phyloP scores from a whole-genome alignment of 495 filamentous ascomycete species.

The Aspergillus hancockii region DNA sequence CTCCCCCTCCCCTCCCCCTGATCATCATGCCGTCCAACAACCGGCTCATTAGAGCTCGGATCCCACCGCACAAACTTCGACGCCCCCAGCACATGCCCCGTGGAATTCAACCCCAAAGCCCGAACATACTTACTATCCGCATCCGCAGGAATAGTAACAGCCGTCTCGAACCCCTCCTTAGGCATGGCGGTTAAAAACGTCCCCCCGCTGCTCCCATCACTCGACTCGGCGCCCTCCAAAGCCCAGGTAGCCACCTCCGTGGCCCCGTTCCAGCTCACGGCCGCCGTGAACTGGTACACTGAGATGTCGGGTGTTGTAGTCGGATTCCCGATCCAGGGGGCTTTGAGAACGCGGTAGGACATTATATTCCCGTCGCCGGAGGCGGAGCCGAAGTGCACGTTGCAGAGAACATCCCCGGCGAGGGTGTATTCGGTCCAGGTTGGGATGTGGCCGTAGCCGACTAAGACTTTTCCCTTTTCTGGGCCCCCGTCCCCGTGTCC shows the following conservation, averaged over 20 bases:
- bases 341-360: slow-evolving; percentile 42
- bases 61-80: slow-evolving; percentile 19
- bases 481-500: slow-evolving; percentile 7
- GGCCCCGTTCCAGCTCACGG: slow-evolving; percentile 47
- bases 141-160: slow-evolving; percentile 21
- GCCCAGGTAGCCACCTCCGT: slow-evolving; percentile 41
- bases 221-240: slow-evolving; percentile 25
- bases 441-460: slow-evolving; percentile 50
- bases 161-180: slow-evolving; percentile 38
- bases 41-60: slow-evolving; percentile 3
- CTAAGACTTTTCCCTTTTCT: slow-evolving; percentile 48
- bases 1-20: not conserved
- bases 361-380: slow-evolving; percentile 30
- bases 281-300: slow-evolving; percentile 23
- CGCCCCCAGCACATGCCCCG: slow-evolving; percentile 17
- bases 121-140: slow-evolving; percentile 11
- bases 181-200: slow-evolving; percentile 26
- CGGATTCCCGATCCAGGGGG: slow-evolving; percentile 38
- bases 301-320: slow-evolving; percentile 30
- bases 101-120: slow-evolving; percentile 17
- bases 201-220: not conserved
- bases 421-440: slow-evolving; percentile 49
- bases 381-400: slow-evolving; percentile 35
- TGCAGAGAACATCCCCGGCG: slow-evolving; percentile 31
- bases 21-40: slow-evolving; percentile 3